These are phyloP conservation scores for Irpex lacteus DNA, from an alignment of 1,284 basidiomycete genomes.

Conservation along the genomic window DNA sequence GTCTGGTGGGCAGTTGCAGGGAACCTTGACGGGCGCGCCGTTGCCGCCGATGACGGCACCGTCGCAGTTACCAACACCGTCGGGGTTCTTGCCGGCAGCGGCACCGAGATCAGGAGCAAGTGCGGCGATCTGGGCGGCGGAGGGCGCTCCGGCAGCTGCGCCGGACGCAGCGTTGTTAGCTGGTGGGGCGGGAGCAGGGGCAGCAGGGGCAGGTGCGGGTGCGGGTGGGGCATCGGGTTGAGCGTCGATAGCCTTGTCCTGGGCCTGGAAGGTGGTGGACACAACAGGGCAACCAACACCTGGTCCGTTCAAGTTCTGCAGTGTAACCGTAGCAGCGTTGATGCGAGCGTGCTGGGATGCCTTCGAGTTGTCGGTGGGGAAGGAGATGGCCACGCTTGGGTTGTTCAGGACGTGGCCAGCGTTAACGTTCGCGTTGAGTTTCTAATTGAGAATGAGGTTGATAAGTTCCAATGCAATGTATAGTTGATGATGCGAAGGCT, in stretches of 20 bases:
- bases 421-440: slow-evolving; percentile 55
- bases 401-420: slow-evolving; percentile 63
- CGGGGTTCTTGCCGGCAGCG: slow-evolving; percentile 24
- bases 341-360: slow-evolving; percentile 52
- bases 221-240: slow-evolving; percentile 16
- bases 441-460: slow-evolving; percentile 23
- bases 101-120: slow-evolving; percentile 26
- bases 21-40: slow-evolving; percentile 35
- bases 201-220: slow-evolving; percentile 12
- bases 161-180: slow-evolving; percentile 18
- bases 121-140: slow-evolving; percentile 18
- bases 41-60: slow-evolving; percentile 26
- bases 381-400: slow-evolving; percentile 48
- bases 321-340: slow-evolving; percentile 35
- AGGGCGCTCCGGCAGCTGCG: slow-evolving; percentile 11
- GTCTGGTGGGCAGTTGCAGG: slow-evolving; percentile 38
- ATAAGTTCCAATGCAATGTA: no score
- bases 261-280: slow-evolving; percentile 33
- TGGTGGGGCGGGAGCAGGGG: slow-evolving; percentile 10
- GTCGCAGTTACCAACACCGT: slow-evolving; percentile 31
- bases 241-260: slow-evolving; percentile 24
- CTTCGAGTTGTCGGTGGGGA: slow-evolving; percentile 57
- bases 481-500: no score
- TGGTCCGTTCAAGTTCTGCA: slow-evolving; percentile 37
- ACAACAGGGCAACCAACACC: slow-evolving; percentile 37